Evolutionary conservation across 2,329 filamentous ascomycete genomes (phyloP).

Genomic region (Metarhizium robertsii): DNA sequence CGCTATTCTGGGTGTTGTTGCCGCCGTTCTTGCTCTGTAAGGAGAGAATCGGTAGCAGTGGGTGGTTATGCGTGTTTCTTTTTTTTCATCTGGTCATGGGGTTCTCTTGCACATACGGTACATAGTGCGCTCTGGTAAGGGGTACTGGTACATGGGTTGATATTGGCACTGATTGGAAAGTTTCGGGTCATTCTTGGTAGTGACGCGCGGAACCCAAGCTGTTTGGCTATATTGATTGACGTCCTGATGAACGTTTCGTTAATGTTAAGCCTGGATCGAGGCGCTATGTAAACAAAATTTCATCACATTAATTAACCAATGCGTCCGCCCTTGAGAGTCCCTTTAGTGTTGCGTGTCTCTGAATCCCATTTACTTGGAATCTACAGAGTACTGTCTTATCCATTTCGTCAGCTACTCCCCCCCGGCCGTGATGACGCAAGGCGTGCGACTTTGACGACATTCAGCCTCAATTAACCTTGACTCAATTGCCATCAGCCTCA

Average conservation of each 20-base stretch:
- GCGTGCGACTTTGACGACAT: no score
- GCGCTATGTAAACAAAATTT: not conserved
- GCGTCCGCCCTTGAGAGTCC: not conserved
- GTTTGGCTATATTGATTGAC: slow-evolving; percentile 4
- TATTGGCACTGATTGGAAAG: slow-evolving; percentile 16
- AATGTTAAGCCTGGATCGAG: not conserved
- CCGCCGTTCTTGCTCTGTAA: slow-evolving; percentile 36
- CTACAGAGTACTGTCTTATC: not conserved
- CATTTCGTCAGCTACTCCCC: no score
- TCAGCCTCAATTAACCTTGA: not conserved
- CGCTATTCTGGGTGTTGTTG: slow-evolving; percentile 29
- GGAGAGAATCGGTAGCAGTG: slow-evolving; percentile 1
- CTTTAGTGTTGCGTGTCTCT: not conserved
- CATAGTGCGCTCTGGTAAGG: slow-evolving; percentile 13
- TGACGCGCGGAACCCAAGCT: not conserved
- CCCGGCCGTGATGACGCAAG: no score
- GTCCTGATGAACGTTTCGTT: not conserved
- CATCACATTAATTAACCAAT: not conserved
- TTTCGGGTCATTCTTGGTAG: not conserved
- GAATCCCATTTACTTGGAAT: not conserved
- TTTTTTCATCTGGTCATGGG: not conserved
- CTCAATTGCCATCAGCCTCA: not conserved
- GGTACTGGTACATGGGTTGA: slow-evolving; percentile 18
- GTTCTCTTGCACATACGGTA: not conserved
- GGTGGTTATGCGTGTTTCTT: not conserved